A percentile compares a stretch with the other conserved stretches of the same genome.
Conservation (phyloP, 2,329 filamentous ascomycete genomes). For the Fusarium tricinctum region DNA sequence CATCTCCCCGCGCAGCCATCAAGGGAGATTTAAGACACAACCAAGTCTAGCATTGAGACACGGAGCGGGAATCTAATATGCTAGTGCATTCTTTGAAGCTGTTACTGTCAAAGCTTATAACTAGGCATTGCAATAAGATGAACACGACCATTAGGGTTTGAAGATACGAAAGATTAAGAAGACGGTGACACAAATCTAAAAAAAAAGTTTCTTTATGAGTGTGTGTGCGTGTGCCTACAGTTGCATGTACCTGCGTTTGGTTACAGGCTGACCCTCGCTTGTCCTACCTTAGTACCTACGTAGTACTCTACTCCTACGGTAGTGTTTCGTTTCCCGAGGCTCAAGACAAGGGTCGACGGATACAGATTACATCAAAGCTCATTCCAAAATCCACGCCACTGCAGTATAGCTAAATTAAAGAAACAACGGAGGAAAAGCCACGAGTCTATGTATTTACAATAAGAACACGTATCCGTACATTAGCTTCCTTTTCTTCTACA, state of each 20-base stretch:
- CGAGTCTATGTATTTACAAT: constrained; percentile 4
- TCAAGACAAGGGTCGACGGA: constrained; percentile 29
- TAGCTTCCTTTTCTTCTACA: neutral
- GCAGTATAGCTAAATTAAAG: constrained; percentile 1
- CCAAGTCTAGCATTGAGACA: constrained; percentile 28
- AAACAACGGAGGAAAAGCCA: constrained; percentile 16
- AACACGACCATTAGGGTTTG: constrained; percentile 10
- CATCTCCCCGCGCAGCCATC: constrained; percentile 15
- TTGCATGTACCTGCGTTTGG: constrained; percentile 35
- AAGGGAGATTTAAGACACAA: constrained; percentile 33
- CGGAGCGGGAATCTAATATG: constrained; percentile 28
- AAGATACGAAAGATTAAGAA: neutral
- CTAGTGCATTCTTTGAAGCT: constrained; percentile 9
- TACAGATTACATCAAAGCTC: constrained; percentile 18
- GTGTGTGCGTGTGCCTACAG: constrained; percentile 2
- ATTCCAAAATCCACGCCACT: constrained; percentile 37
- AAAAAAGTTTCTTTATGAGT: constrained; percentile 8
- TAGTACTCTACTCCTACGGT: constrained; percentile 6
- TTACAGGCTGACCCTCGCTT: constrained; percentile 37
- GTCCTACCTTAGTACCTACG: constrained; percentile 9
- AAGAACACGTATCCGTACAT: constrained; percentile 7
- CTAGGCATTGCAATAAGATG: constrained; percentile 6
- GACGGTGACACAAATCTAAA: constrained; percentile 11
- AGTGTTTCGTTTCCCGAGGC: constrained; percentile 43
- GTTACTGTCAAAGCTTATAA: constrained; percentile 9